These are phyloP conservation scores for Sporisorium exsertum DNA, from an alignment of 1,284 basidiomycete genomes.

Conservation along the genomic window DNA sequence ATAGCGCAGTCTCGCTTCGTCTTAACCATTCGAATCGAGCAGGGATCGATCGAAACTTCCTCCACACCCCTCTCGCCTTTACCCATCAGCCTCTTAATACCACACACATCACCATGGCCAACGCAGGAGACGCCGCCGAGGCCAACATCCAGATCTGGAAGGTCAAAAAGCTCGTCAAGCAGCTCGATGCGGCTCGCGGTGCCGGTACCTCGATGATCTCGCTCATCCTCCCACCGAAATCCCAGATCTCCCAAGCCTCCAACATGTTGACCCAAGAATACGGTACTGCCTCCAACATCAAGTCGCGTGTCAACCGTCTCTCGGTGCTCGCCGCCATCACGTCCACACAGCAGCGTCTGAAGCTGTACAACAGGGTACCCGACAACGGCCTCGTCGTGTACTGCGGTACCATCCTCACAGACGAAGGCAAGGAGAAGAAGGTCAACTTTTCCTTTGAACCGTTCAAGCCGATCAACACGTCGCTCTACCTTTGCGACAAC, in stretches of 20 bases:
- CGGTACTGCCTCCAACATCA: slow-evolving; percentile 88
- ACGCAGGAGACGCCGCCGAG: slow-evolving; percentile 47
- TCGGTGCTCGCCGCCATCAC: slow-evolving; percentile 98
- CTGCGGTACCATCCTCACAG: slow-evolving; percentile 91
- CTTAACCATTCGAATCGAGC: background rate
- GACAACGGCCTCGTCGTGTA: slow-evolving; percentile 96
- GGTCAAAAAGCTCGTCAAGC: slow-evolving; percentile 83
- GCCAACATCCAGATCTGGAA: slow-evolving; percentile 76
- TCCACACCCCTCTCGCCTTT: background rate
- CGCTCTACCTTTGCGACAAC: slow-evolving; percentile 97
- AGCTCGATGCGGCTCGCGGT: slow-evolving; percentile 66
- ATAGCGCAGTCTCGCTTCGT: background rate
- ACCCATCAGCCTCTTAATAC: no score
- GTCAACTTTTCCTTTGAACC: slow-evolving; percentile 90
- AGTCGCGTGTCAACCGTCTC: slow-evolving; percentile 96
- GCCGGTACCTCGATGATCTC: slow-evolving; percentile 99
- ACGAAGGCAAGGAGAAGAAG: slow-evolving; percentile 97
- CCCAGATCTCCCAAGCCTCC: slow-evolving; percentile 93
- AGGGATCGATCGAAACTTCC: background rate
- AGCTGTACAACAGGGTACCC: slow-evolving; percentile 89
- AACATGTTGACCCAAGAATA: slow-evolving; percentile 99
- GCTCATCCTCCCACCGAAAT: slow-evolving; percentile 92
- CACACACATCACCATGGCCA: slow-evolving; percentile 26
- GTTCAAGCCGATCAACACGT: slow-evolving; percentile 91
- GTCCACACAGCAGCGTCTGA: slow-evolving; percentile 97